Evolutionary conservation across 768 basidiomycete species (phyloP).

Genomic region (Dacryopinax primogenitus): DNA sequence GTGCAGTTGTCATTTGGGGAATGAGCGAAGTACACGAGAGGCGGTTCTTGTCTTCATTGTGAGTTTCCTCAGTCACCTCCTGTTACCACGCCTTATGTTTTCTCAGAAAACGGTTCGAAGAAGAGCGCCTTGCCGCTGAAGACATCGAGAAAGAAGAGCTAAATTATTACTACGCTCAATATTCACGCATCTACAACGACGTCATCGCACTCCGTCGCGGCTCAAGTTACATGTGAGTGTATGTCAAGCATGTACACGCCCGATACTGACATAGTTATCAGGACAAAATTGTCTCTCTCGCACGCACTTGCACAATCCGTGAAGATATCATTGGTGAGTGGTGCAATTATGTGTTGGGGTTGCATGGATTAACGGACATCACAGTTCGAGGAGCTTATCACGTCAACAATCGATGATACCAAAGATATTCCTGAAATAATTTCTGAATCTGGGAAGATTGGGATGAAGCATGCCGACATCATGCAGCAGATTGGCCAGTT

Average conservation of each 20-base stretch:
- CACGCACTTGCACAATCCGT: slow-evolving; percentile 93
- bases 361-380: not conserved
- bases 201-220: slow-evolving; percentile 87
- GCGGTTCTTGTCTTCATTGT: slow-evolving; percentile 83
- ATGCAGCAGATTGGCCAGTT: slow-evolving; percentile 96
- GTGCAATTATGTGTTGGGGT: slow-evolving; percentile 8
- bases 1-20: slow-evolving; percentile 94
- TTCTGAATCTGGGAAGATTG: slow-evolving; percentile 89
- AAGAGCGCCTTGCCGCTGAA: slow-evolving; percentile 76
- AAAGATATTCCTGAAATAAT: slow-evolving; percentile 91
- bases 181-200: slow-evolving; percentile 95
- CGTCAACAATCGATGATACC: slow-evolving; percentile 87
- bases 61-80: slow-evolving; percentile 26
- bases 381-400: slow-evolving; percentile 85
- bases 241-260: slow-evolving; percentile 12
- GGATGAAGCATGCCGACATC: slow-evolving; percentile 55
- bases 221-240: slow-evolving; percentile 79
- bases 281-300: slow-evolving; percentile 91
- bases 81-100: not conserved
- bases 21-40: slow-evolving; percentile 91
- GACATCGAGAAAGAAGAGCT: slow-evolving; percentile 93
- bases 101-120: slow-evolving; percentile 79
- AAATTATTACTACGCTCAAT: slow-evolving; percentile 93
- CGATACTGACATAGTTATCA: slow-evolving; percentile 25
- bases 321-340: slow-evolving; percentile 75